Evolutionary conservation across 2,329 filamentous ascomycete genomes (phyloP), one percentile per base, ranked within the genome.

Genomic region (Metarhizium anisopliae): DNA sequence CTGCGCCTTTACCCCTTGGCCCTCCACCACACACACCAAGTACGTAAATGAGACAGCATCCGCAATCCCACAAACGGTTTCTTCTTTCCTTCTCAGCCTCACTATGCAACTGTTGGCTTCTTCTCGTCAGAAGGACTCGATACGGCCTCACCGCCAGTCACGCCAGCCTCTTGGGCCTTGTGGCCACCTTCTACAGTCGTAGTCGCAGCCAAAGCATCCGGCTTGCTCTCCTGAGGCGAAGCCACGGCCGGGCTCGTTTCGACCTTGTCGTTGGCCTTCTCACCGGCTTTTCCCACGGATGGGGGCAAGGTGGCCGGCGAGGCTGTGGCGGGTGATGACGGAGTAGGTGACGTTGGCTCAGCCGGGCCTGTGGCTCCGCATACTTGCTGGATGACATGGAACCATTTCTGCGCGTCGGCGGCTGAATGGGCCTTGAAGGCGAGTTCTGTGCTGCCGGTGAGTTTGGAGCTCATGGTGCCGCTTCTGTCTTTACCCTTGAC

Each of bases 401-500:
- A 91, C 93, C 93, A 97, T 70, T 90, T 88, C 70, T 87, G 77
- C 0, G 93, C 91, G 60, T 95, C 90, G 32, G 81, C 77, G 2
- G 89, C 71, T 1, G 88, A 90, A 71, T 91, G 87, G 0, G 92
- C 91, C 75, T 95, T 95, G 83, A 96, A 96, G 35, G 80, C 75
- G 42, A 95, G 78, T 72, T 97, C 93, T 45, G 90, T 85, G 30
- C 74, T 83, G 61, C 92, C 89, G 51, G 87, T 83, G 61, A 96
- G 82, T 67, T 90, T 93, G 75, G 86, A 87, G 65, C 86, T 85
- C 60, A 96, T 74, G 60, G 87, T 88, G 68, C 89, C 88, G 65
- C 86, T 87, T 56, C 86, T 83, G 68, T 99, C 92, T 72, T 97
- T 97, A 70, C 94, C 94, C 77, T 96, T 96, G 70, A 99, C 80